Evolutionary conservation across 2,329 filamentous ascomycete genomes (phyloP).

Genomic region (Botrytis fragariae): DNA sequence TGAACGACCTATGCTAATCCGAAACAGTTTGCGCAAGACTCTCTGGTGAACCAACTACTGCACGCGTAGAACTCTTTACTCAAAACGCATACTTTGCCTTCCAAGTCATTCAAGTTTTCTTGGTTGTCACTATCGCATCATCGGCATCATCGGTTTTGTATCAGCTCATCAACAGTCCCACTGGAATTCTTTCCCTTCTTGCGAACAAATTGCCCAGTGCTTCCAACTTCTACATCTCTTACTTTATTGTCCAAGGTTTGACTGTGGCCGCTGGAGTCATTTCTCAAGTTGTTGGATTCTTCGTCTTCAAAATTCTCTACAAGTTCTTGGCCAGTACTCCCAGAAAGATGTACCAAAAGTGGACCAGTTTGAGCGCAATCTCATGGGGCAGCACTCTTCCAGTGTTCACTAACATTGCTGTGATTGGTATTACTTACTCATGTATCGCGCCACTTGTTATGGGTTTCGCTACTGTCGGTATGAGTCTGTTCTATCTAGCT

Average conservation of each 20-base stretch:
- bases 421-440: conserved; percentile 80
- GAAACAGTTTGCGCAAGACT: conserved; percentile 68
- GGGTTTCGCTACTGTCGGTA: conserved; percentile 74
- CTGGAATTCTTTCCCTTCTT: conserved; percentile 60
- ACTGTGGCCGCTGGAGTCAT: conserved; percentile 72
- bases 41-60: conserved; percentile 74
- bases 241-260: conserved; percentile 90
- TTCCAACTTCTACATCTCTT: conserved; percentile 93
- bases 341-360: conserved; percentile 74
- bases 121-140: conserved; percentile 80
- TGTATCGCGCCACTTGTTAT: conserved; percentile 84
- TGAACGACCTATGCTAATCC: conserved; percentile 22
- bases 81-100: conserved; percentile 91
- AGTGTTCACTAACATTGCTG: conserved; percentile 75
- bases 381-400: conserved; percentile 84
- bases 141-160: conserved; percentile 70
- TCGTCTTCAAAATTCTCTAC: conserved; percentile 72
- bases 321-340: conserved; percentile 75
- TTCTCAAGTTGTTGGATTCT: conserved; percentile 69
- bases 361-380: conserved; percentile 69
- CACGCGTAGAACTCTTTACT: conserved; percentile 80
- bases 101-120: conserved; percentile 87
- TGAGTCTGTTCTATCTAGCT: conserved; percentile 79
- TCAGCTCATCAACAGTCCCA: conserved; percentile 62
- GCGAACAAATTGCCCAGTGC: conserved; percentile 74